Evolutionary conservation across 139 green algal species (phyloP).

Genomic region (Chlorella vulgaris): DNA sequence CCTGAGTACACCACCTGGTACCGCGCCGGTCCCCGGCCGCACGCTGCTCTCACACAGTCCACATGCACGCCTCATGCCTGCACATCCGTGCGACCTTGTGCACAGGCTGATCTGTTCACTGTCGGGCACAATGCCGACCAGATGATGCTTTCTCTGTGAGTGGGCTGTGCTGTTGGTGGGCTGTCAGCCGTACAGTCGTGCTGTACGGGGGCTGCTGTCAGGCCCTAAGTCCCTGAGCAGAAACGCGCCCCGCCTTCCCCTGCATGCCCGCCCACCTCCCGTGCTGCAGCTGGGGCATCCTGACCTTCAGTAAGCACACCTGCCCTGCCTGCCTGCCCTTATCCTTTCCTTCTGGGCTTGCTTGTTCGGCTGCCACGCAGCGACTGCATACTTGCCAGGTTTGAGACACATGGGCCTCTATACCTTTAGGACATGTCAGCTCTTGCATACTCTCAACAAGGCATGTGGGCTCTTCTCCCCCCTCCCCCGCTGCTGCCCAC

Average conservation of each 20-base stretch:
- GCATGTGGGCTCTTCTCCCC: not conserved
- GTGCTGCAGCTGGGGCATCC: constrained; percentile 42
- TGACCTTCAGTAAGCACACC: constrained; percentile 51
- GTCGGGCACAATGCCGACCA: constrained; percentile 10
- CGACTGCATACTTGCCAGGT: too few relatives aligned
- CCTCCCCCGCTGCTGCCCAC: not conserved
- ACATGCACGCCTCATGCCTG: too few relatives aligned
- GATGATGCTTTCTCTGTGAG: constrained; percentile 56
- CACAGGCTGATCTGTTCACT: not conserved
- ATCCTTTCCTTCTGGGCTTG: too few relatives aligned
- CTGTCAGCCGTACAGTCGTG: too few relatives aligned
- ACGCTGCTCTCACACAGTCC: too few relatives aligned
- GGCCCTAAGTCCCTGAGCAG: too few relatives aligned
- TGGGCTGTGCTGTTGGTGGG: too few relatives aligned
- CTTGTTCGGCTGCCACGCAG: too few relatives aligned
- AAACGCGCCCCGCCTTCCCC: not conserved
- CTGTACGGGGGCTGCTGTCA: too few relatives aligned
- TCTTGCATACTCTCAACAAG: not conserved
- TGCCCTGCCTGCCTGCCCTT: not conserved
- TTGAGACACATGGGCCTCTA: not conserved
- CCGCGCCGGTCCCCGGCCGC: too few relatives aligned
- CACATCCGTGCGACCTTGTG: not conserved
- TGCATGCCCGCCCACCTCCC: not conserved
- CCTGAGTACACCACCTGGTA: too few relatives aligned
- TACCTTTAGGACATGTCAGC: too few relatives aligned